These are phyloP conservation scores for Boletus bicolor DNA, from an alignment of 768 basidiomycete species.

Conservation along the genomic window DNA sequence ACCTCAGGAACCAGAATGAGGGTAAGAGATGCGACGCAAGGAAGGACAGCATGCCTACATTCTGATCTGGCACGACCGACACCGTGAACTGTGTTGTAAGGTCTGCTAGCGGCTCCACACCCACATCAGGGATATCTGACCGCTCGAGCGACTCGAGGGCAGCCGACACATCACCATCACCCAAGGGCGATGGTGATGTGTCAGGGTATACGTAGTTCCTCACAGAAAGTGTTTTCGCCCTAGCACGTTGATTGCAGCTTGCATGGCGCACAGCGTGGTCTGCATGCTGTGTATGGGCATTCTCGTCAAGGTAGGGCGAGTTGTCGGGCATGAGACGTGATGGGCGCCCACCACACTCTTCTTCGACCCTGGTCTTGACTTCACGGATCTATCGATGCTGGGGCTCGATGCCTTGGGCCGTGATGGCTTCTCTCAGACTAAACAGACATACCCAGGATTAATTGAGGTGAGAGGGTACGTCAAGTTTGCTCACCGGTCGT, in stretches of 20 bases:
- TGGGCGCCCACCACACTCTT: slow-evolving; percentile 95
- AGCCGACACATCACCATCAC: slow-evolving; percentile 66
- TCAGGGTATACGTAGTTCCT: slow-evolving; percentile 80
- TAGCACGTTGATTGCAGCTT: slow-evolving; percentile 60
- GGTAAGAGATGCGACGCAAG: slow-evolving; percentile 78
- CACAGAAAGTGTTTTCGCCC: slow-evolving; percentile 78
- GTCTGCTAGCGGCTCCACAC: slow-evolving; percentile 85
- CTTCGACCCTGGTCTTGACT: slow-evolving; percentile 92
- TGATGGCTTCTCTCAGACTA: slow-evolving; percentile 90
- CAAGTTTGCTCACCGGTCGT: slow-evolving; percentile 70
- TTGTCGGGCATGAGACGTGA: slow-evolving; percentile 87
- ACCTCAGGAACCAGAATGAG: slow-evolving; percentile 72
- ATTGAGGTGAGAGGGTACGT: not conserved
- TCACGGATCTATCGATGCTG: slow-evolving; percentile 96
- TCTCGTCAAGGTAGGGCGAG: slow-evolving; percentile 86
- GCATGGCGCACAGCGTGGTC: slow-evolving; percentile 85
- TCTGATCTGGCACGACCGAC: slow-evolving; percentile 85
- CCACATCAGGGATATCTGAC: slow-evolving; percentile 73
- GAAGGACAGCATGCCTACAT: slow-evolving; percentile 86
- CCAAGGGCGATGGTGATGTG: slow-evolving; percentile 67
- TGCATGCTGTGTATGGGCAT: slow-evolving; percentile 89
- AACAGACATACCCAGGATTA: not conserved
- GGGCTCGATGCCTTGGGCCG: slow-evolving; percentile 95
- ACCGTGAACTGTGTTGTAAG: slow-evolving; percentile 86
- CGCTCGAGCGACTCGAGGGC: slow-evolving; percentile 67